Percentiles rank a stretch among this genome's conserved stretches.
Evolutionary conservation across 2,329 filamentous ascomycete species (phyloP).

Genomic region (Aspergillus sp.): DNA sequence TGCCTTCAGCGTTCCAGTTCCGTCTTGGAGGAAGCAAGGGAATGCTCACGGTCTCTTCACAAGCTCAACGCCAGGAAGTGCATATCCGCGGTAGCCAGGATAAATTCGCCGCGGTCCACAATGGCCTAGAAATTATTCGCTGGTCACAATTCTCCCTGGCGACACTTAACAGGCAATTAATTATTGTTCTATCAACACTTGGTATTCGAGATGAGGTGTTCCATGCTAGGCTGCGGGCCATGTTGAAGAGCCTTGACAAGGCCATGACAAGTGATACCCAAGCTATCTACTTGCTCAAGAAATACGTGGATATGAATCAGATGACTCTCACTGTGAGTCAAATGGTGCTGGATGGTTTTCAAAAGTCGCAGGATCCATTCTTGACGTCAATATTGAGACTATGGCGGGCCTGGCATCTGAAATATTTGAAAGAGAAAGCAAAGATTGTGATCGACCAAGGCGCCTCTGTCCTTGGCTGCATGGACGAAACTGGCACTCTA

Average conservation of each 20-base stretch:
- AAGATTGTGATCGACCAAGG: slow-evolving; percentile 74
- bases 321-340: slow-evolving; percentile 66
- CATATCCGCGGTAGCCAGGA: slow-evolving; percentile 77
- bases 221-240: slow-evolving; percentile 56
- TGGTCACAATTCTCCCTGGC: slow-evolving; percentile 70
- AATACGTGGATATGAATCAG: slow-evolving; percentile 78
- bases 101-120: slow-evolving; percentile 70
- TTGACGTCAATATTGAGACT: slow-evolving; percentile 68
- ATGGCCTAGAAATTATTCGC: slow-evolving; percentile 76
- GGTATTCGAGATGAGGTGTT: slow-evolving; percentile 66
- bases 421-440: slow-evolving; percentile 86
- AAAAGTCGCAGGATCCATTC: slow-evolving; percentile 69
- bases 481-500: slow-evolving; percentile 74
- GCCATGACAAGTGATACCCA: slow-evolving; percentile 61
- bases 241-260: slow-evolving; percentile 60
- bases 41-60: slow-evolving; percentile 68
- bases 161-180: slow-evolving; percentile 82
- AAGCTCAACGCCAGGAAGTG: slow-evolving; percentile 60
- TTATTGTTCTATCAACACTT: slow-evolving; percentile 72
- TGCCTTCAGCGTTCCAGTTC: slow-evolving; percentile 84
- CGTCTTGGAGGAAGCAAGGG: slow-evolving; percentile 90
- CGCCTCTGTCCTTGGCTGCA: slow-evolving; percentile 79
- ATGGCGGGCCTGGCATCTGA: slow-evolving; percentile 85
- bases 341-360: slow-evolving; percentile 76
- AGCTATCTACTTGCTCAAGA: slow-evolving; percentile 62